phyloP scores from a whole-genome alignment of 148 eudicot genomes.

The Persicaria maculosa region DNA sequence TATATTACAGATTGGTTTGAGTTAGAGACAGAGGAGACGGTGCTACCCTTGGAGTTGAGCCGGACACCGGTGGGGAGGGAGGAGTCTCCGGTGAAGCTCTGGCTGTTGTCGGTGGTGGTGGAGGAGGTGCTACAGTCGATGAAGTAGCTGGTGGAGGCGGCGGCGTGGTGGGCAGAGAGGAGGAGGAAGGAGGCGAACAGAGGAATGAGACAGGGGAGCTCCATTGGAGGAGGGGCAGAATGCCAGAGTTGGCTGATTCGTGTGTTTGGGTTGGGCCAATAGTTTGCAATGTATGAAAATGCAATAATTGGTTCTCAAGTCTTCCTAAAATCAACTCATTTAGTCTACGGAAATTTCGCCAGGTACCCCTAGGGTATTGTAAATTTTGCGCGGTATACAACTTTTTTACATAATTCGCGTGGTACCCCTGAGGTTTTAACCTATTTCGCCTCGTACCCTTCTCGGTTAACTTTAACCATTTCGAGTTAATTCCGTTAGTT shows the following conservation, averaged over 20 bases:
- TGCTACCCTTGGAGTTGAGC: background rate
- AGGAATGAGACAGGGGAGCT: background rate
- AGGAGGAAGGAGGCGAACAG: background rate
- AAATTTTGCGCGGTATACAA: no score
- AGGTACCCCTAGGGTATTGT: no score
- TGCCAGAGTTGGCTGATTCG: background rate
- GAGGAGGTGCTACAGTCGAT: conserved; percentile 44
- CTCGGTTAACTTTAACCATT: no score
- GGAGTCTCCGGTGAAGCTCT: conserved; percentile 25
- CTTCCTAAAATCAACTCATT: no score
- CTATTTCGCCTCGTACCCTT: no score
- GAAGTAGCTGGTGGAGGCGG: conserved; percentile 23
- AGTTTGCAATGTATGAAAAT: background rate
- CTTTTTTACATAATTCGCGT: no score
- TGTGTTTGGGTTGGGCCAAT: background rate
- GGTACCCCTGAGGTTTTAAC: no score
- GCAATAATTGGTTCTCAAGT: no score
- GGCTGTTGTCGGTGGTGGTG: conserved; percentile 11
- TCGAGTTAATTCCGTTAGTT: no score
- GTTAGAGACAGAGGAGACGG: background rate
- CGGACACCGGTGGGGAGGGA: background rate
- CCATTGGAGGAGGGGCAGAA: background rate
- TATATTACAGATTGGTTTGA: background rate
- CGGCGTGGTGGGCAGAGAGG: background rate
- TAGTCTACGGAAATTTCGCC: no score